A percentile compares a stretch with the other conserved stretches of the same genome.
Evolutionary conservation across 2,329 filamentous ascomycete species (phyloP).

Genomic region (Penicillium sp.): DNA sequence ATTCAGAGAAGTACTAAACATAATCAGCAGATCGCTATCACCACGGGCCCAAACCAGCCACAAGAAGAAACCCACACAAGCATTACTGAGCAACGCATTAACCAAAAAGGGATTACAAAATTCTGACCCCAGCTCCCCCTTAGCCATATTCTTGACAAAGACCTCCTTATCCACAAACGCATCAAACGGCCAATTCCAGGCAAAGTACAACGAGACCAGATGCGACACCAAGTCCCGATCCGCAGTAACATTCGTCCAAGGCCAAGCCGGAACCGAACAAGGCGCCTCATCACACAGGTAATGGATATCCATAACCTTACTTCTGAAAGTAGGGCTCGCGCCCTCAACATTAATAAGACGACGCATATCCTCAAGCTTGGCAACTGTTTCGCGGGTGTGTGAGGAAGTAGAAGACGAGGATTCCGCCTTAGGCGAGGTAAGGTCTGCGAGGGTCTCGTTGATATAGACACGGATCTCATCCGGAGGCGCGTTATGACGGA

Average conservation of each 20-base stretch:
- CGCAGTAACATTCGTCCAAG: conserved; percentile 80
- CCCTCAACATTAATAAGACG: conserved; percentile 33
- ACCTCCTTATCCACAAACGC: conserved; percentile 78
- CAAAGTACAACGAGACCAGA: conserved; percentile 88
- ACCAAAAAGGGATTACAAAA: conserved; percentile 88
- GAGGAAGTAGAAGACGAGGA: not conserved
- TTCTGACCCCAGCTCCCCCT: conserved; percentile 50
- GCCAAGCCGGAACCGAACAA: conserved; percentile 35
- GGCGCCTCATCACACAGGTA: conserved; percentile 40
- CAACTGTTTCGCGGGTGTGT: conserved; percentile 19
- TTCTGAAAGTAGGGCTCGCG: conserved; percentile 32
- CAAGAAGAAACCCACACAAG: conserved; percentile 35
- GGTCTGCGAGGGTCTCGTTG: conserved; percentile 26
- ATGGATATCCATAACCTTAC: conserved; percentile 45
- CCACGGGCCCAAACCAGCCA: not conserved
- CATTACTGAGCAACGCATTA: conserved; percentile 75
- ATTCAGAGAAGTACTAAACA: conserved; percentile 39
- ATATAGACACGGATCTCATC: conserved; percentile 40
- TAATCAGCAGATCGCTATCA: not conserved
- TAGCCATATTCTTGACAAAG: conserved; percentile 54
- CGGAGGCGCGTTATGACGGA: conserved; percentile 35
- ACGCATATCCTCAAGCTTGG: conserved; percentile 31
- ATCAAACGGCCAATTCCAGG: conserved; percentile 88
- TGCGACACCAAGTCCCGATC: conserved; percentile 74
- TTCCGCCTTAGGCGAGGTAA: not conserved